Percentiles rank a stretch among this genome's conserved stretches.
Evolutionary conservation across 257 asterid species (phyloP).

Genomic region (Gentiana straminea): DNA sequence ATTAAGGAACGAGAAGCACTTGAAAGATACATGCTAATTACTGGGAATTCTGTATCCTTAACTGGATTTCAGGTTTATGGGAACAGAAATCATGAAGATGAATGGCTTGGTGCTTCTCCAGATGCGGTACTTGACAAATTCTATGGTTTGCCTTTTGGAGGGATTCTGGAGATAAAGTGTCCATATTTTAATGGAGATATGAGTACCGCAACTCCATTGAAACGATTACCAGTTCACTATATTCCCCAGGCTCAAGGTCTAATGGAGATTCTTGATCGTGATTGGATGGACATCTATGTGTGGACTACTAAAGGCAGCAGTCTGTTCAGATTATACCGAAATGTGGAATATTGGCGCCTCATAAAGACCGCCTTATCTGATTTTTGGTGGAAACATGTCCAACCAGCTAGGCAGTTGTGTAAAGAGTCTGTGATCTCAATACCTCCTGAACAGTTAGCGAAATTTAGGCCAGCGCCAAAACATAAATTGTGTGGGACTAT

Average conservation of each 20-base stretch:
- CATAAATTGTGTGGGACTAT: conserved; percentile 36
- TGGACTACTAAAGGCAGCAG: conserved; percentile 81
- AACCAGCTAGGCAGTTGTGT: conserved; percentile 61
- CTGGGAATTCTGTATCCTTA: conserved; percentile 36
- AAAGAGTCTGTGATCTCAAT: conserved; percentile 27
- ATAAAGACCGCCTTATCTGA: conserved; percentile 60
- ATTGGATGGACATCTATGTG: conserved; percentile 78
- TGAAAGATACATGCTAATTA: conserved; percentile 50
- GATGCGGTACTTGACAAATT: conserved; percentile 45
- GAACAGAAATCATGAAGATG: conserved; percentile 24
- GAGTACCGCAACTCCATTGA: conserved; percentile 48
- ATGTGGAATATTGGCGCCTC: conserved; percentile 49
- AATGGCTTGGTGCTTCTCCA: conserved; percentile 84
- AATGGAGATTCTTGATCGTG: conserved; percentile 80
- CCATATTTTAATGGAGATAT: conserved; percentile 55
- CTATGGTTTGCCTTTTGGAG: conserved; percentile 39
- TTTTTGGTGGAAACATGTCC: conserved; percentile 92
- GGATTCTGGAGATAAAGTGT: conserved; percentile 80
- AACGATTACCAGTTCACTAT: conserved; percentile 53
- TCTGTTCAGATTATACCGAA: conserved; percentile 58
- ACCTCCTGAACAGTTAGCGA: conserved; percentile 41
- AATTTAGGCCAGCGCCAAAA: conserved; percentile 46
- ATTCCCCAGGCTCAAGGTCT: conserved; percentile 91
- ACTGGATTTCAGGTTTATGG: conserved; percentile 53
- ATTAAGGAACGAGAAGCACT: conserved; percentile 73